Conservation (phyloP, 768 basidiomycete genomes). For the Boletus tylopilopsis region DNA sequence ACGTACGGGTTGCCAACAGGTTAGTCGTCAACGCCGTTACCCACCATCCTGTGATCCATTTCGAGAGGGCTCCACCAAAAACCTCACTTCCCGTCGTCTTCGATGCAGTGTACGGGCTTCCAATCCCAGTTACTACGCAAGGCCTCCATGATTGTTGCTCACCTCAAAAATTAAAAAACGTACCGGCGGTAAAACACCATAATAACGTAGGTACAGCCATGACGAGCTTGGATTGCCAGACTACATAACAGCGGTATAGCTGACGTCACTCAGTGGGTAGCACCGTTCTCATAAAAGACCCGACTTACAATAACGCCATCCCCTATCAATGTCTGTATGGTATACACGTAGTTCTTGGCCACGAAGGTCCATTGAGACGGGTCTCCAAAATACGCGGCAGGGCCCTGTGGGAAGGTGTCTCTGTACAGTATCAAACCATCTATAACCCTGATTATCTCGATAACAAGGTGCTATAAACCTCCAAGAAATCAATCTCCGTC, state of each 20-base stretch:
- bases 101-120: neutral
- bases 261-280: neutral
- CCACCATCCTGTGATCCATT: neutral
- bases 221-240: neutral
- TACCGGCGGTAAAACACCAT: neutral
- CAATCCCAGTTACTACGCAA: neutral
- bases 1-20: neutral
- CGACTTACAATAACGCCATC: slow-evolving; percentile 24
- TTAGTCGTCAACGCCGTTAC: neutral
- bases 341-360: slow-evolving; percentile 19
- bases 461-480: neutral
- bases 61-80: neutral
- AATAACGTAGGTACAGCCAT: neutral
- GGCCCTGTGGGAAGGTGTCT: neutral
- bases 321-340: slow-evolving; percentile 19
- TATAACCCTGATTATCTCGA: neutral
- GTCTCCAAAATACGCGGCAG: neutral
- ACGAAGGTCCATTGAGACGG: slow-evolving; percentile 20
- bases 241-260: neutral
- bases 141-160: neutral
- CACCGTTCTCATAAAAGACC: neutral
- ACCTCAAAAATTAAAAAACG: neutral
- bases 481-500: neutral
- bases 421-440: neutral
- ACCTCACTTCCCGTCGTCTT: neutral